Evolutionary conservation across 2,329 filamentous ascomycete species (phyloP).

Genomic region (Phialocephala subalpina): DNA sequence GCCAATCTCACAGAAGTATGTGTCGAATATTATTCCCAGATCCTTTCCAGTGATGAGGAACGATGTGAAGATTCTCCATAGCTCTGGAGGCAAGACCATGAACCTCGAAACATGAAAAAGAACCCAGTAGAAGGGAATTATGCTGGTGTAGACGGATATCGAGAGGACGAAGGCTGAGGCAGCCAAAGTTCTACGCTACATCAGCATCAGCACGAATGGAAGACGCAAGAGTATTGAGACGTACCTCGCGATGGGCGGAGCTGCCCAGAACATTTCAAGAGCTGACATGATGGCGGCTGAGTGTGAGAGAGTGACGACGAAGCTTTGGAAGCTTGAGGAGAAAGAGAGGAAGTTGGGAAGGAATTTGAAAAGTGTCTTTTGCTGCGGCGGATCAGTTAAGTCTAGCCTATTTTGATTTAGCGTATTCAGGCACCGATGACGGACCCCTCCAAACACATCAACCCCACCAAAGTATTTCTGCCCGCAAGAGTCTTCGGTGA

Average conservation of each 20-base stretch:
- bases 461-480: conserved; percentile 37
- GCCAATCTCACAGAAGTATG: conserved; percentile 66
- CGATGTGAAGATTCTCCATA: conserved; percentile 48
- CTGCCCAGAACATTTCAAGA: conserved; percentile 70
- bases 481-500: conserved; percentile 32
- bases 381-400: background rate
- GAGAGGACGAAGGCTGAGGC: conserved; percentile 67
- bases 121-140: conserved; percentile 58
- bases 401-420: conserved; percentile 17
- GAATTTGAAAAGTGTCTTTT: conserved; percentile 31
- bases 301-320: conserved; percentile 23
- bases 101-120: conserved; percentile 58
- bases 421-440: conserved; percentile 28
- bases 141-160: conserved; percentile 60
- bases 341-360: conserved; percentile 19
- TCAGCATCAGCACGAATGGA: conserved; percentile 53
- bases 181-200: conserved; percentile 66
- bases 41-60: conserved; percentile 46
- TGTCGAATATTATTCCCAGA: conserved; percentile 66
- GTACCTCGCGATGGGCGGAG: conserved; percentile 73
- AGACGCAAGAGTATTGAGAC: conserved; percentile 35
- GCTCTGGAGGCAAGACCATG: conserved; percentile 56
- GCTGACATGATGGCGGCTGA: conserved; percentile 41
- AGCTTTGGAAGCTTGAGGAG: conserved; percentile 31
- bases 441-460: conserved; percentile 23